Evolutionary conservation across 768 basidiomycete genomes (phyloP).

Genomic region (Termitomyces sp.): DNA sequence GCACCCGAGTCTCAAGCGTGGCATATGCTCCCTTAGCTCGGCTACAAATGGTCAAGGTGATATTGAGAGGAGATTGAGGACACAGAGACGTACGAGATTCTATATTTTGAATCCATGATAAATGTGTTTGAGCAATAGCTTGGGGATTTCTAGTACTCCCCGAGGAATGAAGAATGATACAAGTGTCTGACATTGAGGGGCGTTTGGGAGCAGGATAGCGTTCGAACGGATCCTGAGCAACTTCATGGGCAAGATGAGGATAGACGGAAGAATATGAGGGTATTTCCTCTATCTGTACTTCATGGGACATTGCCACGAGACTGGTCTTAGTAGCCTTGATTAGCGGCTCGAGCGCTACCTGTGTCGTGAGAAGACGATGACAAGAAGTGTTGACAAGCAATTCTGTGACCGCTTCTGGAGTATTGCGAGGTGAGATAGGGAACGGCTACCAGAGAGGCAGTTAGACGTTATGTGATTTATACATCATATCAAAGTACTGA

Average conservation of each 20-base stretch:
- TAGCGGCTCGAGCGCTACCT: conserved; percentile 10
- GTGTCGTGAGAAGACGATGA: conserved; percentile 12
- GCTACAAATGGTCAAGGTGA: background rate
- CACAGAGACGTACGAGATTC: conserved; percentile 16
- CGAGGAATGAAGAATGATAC: conserved; percentile 31
- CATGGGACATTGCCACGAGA: conserved; percentile 7
- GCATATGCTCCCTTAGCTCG: conserved; percentile 8
- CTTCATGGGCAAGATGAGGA: conserved; percentile 11
- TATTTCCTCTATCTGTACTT: conserved; percentile 2
- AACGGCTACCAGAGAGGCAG: conserved; percentile 18
- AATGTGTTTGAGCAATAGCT: conserved; percentile 25
- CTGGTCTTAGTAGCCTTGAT: conserved; percentile 15
- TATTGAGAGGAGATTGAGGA: background rate
- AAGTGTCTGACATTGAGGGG: conserved; percentile 11
- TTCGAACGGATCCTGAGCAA: conserved; percentile 1
- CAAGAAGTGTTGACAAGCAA: background rate
- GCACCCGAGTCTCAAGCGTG: conserved; percentile 10
- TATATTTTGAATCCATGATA: conserved; percentile 17
- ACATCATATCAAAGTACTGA: background rate
- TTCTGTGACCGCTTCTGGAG: background rate
- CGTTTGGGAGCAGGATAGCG: conserved; percentile 1
- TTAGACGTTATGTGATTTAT: too few species aligned
- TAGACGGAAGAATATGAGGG: conserved; percentile 5
- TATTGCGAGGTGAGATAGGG: conserved; percentile 21
- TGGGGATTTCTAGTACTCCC: conserved; percentile 35